These are phyloP conservation scores for Suhomyces terraborum DNA, from an alignment of 1,139 yeast genomes.

Conservation along the genomic window DNA sequence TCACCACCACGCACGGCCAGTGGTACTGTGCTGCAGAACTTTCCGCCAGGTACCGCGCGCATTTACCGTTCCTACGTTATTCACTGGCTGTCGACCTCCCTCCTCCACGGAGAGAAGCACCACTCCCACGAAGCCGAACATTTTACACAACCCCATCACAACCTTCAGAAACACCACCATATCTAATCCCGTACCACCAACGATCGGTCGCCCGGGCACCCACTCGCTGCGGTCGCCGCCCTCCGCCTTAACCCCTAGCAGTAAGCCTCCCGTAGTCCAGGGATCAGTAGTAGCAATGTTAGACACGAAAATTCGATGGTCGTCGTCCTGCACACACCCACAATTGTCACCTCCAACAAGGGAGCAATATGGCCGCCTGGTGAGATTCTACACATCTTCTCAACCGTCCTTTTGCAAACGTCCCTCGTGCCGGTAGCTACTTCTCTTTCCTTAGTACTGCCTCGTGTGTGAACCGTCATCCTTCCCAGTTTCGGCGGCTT, in stretches of 20 bases:
- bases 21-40: not conserved
- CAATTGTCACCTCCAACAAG: conserved; percentile 4
- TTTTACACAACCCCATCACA: not conserved
- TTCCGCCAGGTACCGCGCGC: not conserved
- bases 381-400: not conserved
- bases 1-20: not conserved
- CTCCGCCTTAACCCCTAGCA: conserved; percentile 1
- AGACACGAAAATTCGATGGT: conserved; percentile 5
- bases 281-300: conserved; percentile 6
- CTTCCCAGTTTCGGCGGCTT: not conserved
- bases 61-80: not conserved
- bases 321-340: conserved; percentile 6
- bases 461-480: not conserved
- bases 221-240: too few relatives aligned
- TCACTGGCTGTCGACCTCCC: not conserved
- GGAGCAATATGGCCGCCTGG: conserved; percentile 9
- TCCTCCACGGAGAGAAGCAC: not conserved
- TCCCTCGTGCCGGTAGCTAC: not conserved
- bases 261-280: conserved; percentile 2
- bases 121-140: not conserved
- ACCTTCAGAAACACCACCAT: too few relatives aligned
- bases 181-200: not conserved
- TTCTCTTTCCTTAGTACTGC: not conserved
- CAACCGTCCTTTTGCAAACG: not conserved
- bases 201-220: too few relatives aligned